A percentile compares a stretch with the other conserved stretches of the same genome.
Conservation (phyloP, 306 rosid species). For the Nissolia schottii region DNA sequence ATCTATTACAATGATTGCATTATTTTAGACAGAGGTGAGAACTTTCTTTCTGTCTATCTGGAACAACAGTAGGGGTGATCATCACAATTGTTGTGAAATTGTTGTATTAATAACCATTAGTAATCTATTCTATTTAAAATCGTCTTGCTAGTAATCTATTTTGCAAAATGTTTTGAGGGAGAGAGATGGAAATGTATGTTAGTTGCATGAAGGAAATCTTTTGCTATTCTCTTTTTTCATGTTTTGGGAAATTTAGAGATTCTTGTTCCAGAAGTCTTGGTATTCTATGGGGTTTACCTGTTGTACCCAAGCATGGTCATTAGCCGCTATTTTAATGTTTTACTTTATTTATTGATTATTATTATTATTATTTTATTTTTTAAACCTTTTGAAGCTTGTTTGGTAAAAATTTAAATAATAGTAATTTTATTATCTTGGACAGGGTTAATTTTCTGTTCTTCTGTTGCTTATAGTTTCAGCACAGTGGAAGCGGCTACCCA, state of each 20-base stretch:
- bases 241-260: constrained; percentile 5
- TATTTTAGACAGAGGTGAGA: constrained; percentile 87
- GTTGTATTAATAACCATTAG: not conserved
- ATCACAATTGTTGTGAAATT: not conserved
- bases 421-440: too few relatives aligned
- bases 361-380: too few relatives aligned
- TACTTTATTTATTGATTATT: not conserved
- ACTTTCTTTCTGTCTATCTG: constrained; percentile 19
- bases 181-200: constrained; percentile 4
- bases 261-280: not conserved
- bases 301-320: not conserved
- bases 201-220: not conserved
- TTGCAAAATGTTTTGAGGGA: not conserved
- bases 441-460: constrained; percentile 5
- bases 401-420: not conserved
- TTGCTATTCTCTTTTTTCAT: constrained; percentile 6
- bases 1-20: constrained; percentile 82
- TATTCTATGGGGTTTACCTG: constrained; percentile 7
- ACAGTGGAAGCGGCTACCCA: constrained; percentile 88
- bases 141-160: constrained; percentile 11
- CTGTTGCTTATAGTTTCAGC: constrained; percentile 62
- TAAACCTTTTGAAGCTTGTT: not conserved
- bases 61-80: constrained; percentile 1
- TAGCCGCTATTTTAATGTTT: not conserved
- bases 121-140: not conserved